Base-by-base conservation (phyloP, 2,329 filamentous ascomycete species). In the Diplodia scrobiculata region DNA sequence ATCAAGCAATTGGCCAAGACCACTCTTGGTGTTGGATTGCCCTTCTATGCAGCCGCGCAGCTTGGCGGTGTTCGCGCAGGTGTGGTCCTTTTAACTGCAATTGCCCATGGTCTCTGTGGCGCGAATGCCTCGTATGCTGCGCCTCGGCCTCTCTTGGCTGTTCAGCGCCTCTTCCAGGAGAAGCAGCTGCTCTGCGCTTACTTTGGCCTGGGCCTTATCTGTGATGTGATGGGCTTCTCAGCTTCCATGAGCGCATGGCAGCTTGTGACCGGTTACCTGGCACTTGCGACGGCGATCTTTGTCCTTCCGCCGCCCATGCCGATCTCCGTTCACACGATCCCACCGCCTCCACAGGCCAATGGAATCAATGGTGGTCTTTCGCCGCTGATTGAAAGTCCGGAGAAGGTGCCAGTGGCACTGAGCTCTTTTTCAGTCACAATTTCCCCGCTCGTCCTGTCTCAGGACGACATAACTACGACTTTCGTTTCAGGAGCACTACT, bases 1-100 rank as follows among this genome's bases (percentile, higher is more conserved):
- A 32, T 55, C 66, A 17, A 66, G 54, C 54, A 66, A 45, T 72
- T 76, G 19, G 59, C 76, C 17, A 70, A 73, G 19, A 79, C 77
- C 59, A 71, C 78, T n/a, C 66, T 78, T 34, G 77, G 80, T 19
- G 71, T 84, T 25, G 74, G 79, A 2, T 71, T 87, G 34, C 86
- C 86, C 0, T 83, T 86, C 70, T 87, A 85, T 71, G 83, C 85
- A 9, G 74, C 83, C 0, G 77, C 85, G 68, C 81, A 85, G 66
- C 73, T 87, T 13, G 85, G 84, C 9, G 84, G 83, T 13, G 79
- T 82, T 66, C 77, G 82, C 63, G 81, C 83, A n/a, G 82, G 83
- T 11, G 74, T 86, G n/a, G 69, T 82, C 1, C 69, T 87, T 32
- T 74, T 86, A 51, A 73, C 81, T 38, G 79, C 81, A 7, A 69